Evolutionary conservation across 345 rosid species (phyloP), one percentile per base, ranked within the genome.

Genomic region (Brassica cretica): DNA sequence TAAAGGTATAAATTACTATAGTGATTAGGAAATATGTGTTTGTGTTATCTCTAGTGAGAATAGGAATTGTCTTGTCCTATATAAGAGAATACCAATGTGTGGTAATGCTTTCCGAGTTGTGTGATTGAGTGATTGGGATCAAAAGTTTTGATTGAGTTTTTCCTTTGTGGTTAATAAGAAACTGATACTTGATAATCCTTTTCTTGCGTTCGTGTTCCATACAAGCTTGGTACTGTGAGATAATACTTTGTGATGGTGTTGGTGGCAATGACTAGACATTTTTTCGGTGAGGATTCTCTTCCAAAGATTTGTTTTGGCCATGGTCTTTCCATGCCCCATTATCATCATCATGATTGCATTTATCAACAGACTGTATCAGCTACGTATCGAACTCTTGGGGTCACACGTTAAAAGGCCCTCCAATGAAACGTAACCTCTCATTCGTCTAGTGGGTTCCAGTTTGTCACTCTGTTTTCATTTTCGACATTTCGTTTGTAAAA

Each of bases 251-350:
- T 53, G 24, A 53, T 53, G 60, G 60, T 16, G 60, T 53, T 53
- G 60, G 60, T 53, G 60, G 60, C 60, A 16, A 16, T 16, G 60
- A 53, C 60, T 15, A 15, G 60, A 16, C 24, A 53, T 16, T 16
- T 6, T 16, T 53, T 53, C 15, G 18, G 7, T 15, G 61, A 67
- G 72, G 84, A 86, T 89, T 74, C 73, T 75, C 82, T 84, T 80
- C 53, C 49, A 72, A 78, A 79, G 87, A 53, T 90, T 83, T 87
- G 90, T 78, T 82, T 82, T 78, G 30, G 30, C 83, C 83, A 84
- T 78, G 68, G 75, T 72, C 80, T 49, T 72, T 37, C 53, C 80
- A 49, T 76, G 56, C 19, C 49, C 32, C 73, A 55, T 68, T 0
- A 44, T 32, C 70, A 80, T 74, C 68, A 58, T 72, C 41, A 60